Evolutionary conservation across 2,329 filamentous ascomycete species (phyloP), one percentile per base, ranked within the genome.

Genomic region (Cordyceps cateniannulata): DNA sequence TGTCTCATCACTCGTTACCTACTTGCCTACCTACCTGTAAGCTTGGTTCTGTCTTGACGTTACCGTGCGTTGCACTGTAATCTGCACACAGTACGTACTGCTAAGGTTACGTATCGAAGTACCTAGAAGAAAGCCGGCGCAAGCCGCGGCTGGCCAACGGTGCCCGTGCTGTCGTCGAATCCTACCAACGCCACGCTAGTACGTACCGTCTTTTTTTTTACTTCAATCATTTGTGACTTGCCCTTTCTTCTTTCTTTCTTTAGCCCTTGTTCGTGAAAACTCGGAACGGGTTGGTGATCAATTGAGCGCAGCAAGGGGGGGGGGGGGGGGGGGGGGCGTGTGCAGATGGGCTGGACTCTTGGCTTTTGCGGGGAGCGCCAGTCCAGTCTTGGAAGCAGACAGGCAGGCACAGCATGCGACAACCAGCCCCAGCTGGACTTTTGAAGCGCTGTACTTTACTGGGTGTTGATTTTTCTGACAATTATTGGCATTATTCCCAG

Each of bases 341-440:
- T 49, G 32, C 55, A 50, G 29, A 14, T 22, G 22, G 35, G 45
- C 24, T 18, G 52, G 49, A 1, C 3, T 38, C 51, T 54, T 59
- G 55, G 55, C 55, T 59, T 54, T 59, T 51, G 55, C 45, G 55
- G 55, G 47, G 55, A 51, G 55, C 55, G 24, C 44, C 54, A 55
- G 40, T 55, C 16, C 40, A 42, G 40, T 42, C 40, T 16, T 35
- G 32, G 32, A 35, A 35, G 32, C 32, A 35, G 16, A 4, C 52
- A 22, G 24, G 14, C 22, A 55, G 29, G 38, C 38, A 54, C 29
- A 27, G 32, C 20, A 27, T 29, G 48, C 44, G 24, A 29, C 47
- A 27, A 14, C 49, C 49, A 42, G 49, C 49, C 49, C 49, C 45
- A 42, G 29, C 47, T 27, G 55, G 27, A 18, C 5, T 18, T 3